Percentiles rank a stretch among this genome's conserved stretches.
These are phyloP conservation scores for Talaromyces adpressus DNA, from an alignment of 495 filamentous ascomycete genomes.

Conservation along the genomic window DNA sequence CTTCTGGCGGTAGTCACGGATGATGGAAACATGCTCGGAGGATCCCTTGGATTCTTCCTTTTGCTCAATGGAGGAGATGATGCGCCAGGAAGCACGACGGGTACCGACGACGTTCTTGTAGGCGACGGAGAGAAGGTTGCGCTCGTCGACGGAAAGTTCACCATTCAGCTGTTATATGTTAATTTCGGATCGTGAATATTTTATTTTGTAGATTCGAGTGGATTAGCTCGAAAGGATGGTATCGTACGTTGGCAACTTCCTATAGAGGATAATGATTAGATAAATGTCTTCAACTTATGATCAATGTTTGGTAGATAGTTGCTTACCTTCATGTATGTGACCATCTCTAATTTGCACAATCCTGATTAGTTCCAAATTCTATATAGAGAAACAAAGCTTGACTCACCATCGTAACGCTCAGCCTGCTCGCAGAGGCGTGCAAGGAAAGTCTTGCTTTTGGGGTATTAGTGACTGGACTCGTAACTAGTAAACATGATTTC, in stretches of 20 bases:
- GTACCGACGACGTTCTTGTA: slow-evolving; percentile 99
- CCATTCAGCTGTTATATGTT: slow-evolving; percentile 56
- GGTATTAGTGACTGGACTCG: neutral
- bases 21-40: slow-evolving; percentile 92
- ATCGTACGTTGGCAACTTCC: slow-evolving; percentile 92
- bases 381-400: neutral
- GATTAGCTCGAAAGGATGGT: neutral
- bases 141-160: slow-evolving; percentile 90
- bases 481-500: neutral
- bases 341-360: slow-evolving; percentile 70
- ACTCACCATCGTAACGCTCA: slow-evolving; percentile 97
- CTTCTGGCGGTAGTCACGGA: slow-evolving; percentile 97
- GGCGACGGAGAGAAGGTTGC: slow-evolving; percentile 96
- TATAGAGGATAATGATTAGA: slow-evolving; percentile 35
- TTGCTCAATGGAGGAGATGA: slow-evolving; percentile 99
- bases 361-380: slow-evolving; percentile 7
- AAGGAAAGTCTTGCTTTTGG: slow-evolving; percentile 94
- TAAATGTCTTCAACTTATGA: slow-evolving; percentile 6
- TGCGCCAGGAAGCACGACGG: slow-evolving; percentile 97
- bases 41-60: slow-evolving; percentile 99
- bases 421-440: slow-evolving; percentile 99
- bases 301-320: slow-evolving; percentile 11
- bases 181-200: neutral
- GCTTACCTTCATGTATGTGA: slow-evolving; percentile 97
- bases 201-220: neutral